These are phyloP conservation scores for Hypericum androsaemum DNA, from an alignment of 345 rosid species.

Conservation along the genomic window DNA sequence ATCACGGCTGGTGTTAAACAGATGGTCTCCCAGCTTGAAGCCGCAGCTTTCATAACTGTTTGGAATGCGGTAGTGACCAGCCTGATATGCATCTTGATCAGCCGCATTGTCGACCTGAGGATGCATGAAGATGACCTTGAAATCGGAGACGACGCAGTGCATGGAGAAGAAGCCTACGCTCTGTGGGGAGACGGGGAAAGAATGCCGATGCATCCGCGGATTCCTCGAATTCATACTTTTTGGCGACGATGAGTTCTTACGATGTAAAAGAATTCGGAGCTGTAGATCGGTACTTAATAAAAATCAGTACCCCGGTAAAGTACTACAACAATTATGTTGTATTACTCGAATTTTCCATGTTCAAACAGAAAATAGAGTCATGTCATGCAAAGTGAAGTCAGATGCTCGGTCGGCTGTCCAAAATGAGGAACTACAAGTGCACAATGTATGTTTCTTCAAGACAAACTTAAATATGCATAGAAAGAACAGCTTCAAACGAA, in stretches of 20 bases:
- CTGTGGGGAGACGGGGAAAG: constrained; percentile 45
- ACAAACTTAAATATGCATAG: too few species aligned
- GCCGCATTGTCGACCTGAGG: constrained; percentile 37
- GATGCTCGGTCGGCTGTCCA: too few species aligned
- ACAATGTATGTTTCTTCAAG: too few species aligned
- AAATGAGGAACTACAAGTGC: too few species aligned
- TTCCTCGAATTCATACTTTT: constrained; percentile 18
- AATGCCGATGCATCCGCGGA: constrained; percentile 12
- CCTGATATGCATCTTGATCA: constrained; percentile 40
- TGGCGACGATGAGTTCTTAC: constrained; percentile 9
- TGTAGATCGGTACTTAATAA: neutral
- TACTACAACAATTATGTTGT: too few species aligned
- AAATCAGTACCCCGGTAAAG: too few species aligned
- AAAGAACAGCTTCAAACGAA: too few species aligned
- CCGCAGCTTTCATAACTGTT: constrained; percentile 31
- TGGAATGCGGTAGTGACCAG: constrained; percentile 38
- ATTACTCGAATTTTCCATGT: too few species aligned
- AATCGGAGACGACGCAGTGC: constrained; percentile 55
- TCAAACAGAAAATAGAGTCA: too few species aligned
- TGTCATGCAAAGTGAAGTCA: too few species aligned
- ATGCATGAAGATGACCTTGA: constrained; percentile 49
- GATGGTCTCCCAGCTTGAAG: constrained; percentile 28
- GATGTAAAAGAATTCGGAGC: neutral
- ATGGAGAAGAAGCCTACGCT: constrained; percentile 54
- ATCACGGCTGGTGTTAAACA: constrained; percentile 21